A percentile compares a stretch with the other conserved stretches of the same genome.
phyloP scores from a whole-genome alignment of 495 filamentous ascomycete genomes.

The Cetradonia linearis region DNA sequence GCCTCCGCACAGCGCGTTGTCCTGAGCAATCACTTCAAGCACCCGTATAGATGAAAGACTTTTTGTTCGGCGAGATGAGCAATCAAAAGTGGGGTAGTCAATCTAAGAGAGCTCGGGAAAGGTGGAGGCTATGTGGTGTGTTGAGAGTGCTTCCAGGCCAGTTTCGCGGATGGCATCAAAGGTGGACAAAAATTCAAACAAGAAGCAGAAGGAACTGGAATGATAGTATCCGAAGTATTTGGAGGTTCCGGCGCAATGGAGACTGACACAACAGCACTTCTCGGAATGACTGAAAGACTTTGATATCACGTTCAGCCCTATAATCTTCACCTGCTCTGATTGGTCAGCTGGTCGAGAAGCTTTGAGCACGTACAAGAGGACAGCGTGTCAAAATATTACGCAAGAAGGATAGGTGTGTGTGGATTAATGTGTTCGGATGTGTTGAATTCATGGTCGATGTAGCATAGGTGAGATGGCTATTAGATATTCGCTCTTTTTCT shows the following conservation, averaged over 20 bases:
- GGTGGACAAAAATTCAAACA: conserved; percentile 1
- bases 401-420: not conserved
- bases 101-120: not conserved
- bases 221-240: not conserved
- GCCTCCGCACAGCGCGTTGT: not conserved
- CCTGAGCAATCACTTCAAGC: not conserved
- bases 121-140: not conserved
- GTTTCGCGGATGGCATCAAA: not conserved
- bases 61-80: not conserved
- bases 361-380: not conserved
- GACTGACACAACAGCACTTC: not conserved
- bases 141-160: not conserved
- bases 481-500: conserved; percentile 13
- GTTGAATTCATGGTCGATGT: too few relatives aligned
- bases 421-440: not conserved
- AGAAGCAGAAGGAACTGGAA: not conserved
- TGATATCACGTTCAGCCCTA: conserved; percentile 16
- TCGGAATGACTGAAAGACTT: not conserved
- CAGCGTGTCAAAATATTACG: not conserved
- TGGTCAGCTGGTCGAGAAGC: not conserved
- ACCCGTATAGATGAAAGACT: not conserved
- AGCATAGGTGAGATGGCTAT: not conserved
- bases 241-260: not conserved
- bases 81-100: not conserved
- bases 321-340: not conserved